Evolutionary conservation across 2,329 filamentous ascomycete genomes (phyloP).

Genomic region (Colletotrichum tamarilloi): DNA sequence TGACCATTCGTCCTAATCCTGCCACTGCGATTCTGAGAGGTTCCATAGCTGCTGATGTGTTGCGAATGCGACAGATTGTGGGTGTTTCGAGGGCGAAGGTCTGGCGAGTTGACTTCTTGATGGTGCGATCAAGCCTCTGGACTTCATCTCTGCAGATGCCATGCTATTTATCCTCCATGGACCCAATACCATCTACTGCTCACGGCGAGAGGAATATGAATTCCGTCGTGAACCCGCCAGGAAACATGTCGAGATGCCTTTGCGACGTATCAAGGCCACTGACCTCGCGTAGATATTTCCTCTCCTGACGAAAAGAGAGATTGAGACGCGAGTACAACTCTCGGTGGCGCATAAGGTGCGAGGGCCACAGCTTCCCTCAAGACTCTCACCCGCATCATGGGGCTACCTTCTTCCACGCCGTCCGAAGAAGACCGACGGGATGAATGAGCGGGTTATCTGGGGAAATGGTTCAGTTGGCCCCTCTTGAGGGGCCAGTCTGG

Average conservation of each 20-base stretch:
- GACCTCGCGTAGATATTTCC: neutral
- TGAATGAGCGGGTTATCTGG: neutral
- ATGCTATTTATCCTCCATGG: neutral
- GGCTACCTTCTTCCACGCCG: neutral
- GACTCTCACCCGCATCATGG: neutral
- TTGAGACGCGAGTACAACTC: neutral
- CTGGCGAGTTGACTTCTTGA: neutral
- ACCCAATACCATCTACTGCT: too few species aligned
- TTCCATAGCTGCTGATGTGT: too few species aligned
- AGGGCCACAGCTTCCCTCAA: neutral
- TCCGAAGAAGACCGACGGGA: neutral
- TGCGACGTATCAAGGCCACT: neutral
- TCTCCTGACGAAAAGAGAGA: neutral
- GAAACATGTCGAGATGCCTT: neutral
- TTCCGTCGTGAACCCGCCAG: neutral
- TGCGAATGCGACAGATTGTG: too few species aligned
- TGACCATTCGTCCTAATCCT: neutral
- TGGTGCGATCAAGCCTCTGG: neutral
- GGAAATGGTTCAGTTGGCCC: neutral
- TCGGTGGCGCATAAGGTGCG: too few species aligned
- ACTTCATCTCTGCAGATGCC: neutral
- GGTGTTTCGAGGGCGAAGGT: neutral
- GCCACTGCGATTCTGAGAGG: neutral
- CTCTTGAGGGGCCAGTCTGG: too few species aligned
- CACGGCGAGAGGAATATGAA: neutral